A percentile compares a stretch with the other conserved stretches of the same genome.
These are phyloP conservation scores for Priceomyces medius DNA, from an alignment of 805 yeast species.

Conservation along the genomic window DNA sequence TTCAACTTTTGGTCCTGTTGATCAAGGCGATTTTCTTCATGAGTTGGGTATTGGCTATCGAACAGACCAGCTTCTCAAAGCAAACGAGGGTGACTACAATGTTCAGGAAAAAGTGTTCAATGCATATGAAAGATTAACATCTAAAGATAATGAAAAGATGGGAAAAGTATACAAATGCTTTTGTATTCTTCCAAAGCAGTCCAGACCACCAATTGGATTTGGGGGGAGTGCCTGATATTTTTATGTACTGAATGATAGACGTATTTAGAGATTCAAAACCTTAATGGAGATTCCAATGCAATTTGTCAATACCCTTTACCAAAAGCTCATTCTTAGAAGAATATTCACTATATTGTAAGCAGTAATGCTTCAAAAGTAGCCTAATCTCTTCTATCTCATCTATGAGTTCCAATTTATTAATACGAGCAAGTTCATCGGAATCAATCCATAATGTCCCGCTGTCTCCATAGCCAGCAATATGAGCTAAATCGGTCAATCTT, in stretches of 20 bases:
- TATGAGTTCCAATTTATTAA: slow-evolving; percentile 58
- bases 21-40: slow-evolving; percentile 80
- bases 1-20: slow-evolving; percentile 54
- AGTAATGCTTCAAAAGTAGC: slow-evolving; percentile 62
- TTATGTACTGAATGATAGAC: neutral
- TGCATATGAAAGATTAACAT: slow-evolving; percentile 63
- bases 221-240: slow-evolving; percentile 22
- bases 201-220: slow-evolving; percentile 54
- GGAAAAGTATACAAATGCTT: slow-evolving; percentile 75
- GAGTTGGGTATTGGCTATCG: slow-evolving; percentile 73
- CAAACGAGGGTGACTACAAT: slow-evolving; percentile 38
- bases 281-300: slow-evolving; percentile 11
- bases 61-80: slow-evolving; percentile 54
- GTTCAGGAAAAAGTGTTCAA: slow-evolving; percentile 51
- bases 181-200: slow-evolving; percentile 53
- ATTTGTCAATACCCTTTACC: slow-evolving; percentile 11
- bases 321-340: neutral
- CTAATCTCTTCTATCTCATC: slow-evolving; percentile 76
- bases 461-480: slow-evolving; percentile 35
- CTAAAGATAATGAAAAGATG: slow-evolving; percentile 62
- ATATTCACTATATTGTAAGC: slow-evolving; percentile 37
- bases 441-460: slow-evolving; percentile 41
- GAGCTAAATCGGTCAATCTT: slow-evolving; percentile 47
- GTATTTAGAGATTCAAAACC: neutral
- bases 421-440: slow-evolving; percentile 38